A percentile compares a stretch with the other conserved stretches of the same genome.
Evolutionary conservation across 345 rosid genomes (phyloP).

Genomic region (Lagerstroemia speciosa): DNA sequence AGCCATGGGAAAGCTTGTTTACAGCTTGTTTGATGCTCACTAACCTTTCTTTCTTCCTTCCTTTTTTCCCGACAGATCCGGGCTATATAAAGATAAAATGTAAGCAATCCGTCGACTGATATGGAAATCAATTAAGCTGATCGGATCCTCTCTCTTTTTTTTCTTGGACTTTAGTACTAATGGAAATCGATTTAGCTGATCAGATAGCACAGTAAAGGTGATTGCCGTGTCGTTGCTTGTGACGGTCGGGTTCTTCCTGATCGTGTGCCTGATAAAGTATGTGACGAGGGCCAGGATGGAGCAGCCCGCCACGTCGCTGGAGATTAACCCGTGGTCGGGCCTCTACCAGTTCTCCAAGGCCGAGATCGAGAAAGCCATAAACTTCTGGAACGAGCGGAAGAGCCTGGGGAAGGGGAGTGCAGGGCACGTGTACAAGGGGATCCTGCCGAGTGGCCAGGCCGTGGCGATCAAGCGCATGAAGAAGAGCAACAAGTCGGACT

Average conservation of each 20-base stretch:
- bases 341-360: constrained; percentile 46
- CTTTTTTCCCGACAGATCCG: constrained; percentile 27
- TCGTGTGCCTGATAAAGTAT: constrained; percentile 26
- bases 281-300: constrained; percentile 14
- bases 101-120: constrained; percentile 18
- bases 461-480: constrained; percentile 50
- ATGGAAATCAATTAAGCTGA: background rate
- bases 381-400: constrained; percentile 16
- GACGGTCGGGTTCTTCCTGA: constrained; percentile 13
- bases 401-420: constrained; percentile 54
- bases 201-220: constrained; percentile 29
- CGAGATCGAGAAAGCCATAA: constrained; percentile 51
- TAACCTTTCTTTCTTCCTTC: background rate
- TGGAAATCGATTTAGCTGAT: constrained; percentile 11
- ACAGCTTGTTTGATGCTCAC: background rate
- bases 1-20: background rate
- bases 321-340: constrained; percentile 26
- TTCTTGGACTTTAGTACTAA: background rate
- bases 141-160: background rate
- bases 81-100: constrained; percentile 34
- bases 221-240: constrained; percentile 19
- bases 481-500: constrained; percentile 26
- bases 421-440: constrained; percentile 45
- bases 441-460: constrained; percentile 51
- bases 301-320: constrained; percentile 13